A percentile compares a stretch with the other conserved stretches of the same genome.
phyloP scores from a whole-genome alignment of 192 early-diverging fungal species.

The Chytriomyces sp. region DNA sequence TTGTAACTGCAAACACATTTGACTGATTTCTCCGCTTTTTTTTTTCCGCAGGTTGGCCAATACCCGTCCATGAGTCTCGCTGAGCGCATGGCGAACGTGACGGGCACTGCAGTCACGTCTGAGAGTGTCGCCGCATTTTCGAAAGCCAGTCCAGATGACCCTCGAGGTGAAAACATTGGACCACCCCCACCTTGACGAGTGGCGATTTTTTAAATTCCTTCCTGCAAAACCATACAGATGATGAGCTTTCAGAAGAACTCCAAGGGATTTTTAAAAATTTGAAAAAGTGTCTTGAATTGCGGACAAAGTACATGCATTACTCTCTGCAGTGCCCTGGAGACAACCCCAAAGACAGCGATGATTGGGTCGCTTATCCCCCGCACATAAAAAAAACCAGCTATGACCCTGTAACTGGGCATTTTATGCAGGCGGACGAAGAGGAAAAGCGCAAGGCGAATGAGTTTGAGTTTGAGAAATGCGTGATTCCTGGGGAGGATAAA shows the following conservation, averaged over 20 bases:
- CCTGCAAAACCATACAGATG: slow-evolving; percentile 40
- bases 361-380: slow-evolving; percentile 86
- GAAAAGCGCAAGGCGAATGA: slow-evolving; percentile 12
- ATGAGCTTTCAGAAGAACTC: slow-evolving; percentile 67
- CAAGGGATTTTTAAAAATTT: slow-evolving; percentile 65
- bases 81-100: slow-evolving; percentile 57
- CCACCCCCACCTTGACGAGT: background rate
- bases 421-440: background rate
- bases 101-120: slow-evolving; percentile 57
- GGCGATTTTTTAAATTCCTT: background rate
- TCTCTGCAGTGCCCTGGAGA: slow-evolving; percentile 71
- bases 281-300: slow-evolving; percentile 75
- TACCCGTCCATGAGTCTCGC: slow-evolving; percentile 51
- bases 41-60: slow-evolving; percentile 28
- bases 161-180: background rate
- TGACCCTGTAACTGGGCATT: slow-evolving; percentile 1
- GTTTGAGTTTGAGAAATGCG: slow-evolving; percentile 51
- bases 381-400: slow-evolving; percentile 71
- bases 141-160: slow-evolving; percentile 36
- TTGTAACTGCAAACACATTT: background rate
- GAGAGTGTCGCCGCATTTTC: slow-evolving; percentile 52
- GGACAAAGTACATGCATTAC: slow-evolving; percentile 86
- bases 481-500: slow-evolving; percentile 46
- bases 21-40: background rate
- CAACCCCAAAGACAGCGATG: slow-evolving; percentile 80